Evolutionary conservation across 2,329 filamentous ascomycete species (phyloP).

Genomic region (Rachicladosporium sp.): DNA sequence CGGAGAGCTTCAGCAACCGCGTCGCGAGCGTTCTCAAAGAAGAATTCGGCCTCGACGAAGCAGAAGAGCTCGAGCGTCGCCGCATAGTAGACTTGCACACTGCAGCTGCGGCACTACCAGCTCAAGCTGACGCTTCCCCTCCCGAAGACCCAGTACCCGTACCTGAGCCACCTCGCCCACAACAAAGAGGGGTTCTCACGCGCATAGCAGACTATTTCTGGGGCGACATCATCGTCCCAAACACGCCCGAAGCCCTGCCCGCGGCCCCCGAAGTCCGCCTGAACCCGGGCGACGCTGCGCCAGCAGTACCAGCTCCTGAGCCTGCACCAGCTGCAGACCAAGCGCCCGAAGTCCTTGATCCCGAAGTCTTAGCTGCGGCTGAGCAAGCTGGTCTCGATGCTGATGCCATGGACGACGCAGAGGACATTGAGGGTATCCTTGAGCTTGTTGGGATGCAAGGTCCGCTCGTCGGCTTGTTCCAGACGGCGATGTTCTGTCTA

Average conservation of each 20-base stretch:
- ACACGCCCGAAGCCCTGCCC: slow-evolving; percentile 23
- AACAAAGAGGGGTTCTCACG: too few relatives aligned
- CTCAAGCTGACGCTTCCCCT: neutral
- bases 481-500: slow-evolving; percentile 89
- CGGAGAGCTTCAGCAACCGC: slow-evolving; percentile 8
- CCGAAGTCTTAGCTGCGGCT: slow-evolving; percentile 53
- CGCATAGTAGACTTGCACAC: neutral
- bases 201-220: slow-evolving; percentile 35
- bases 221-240: slow-evolving; percentile 28
- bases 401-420: slow-evolving; percentile 64
- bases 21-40: slow-evolving; percentile 13
- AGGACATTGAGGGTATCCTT: slow-evolving; percentile 92
- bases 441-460: slow-evolving; percentile 95
- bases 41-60: slow-evolving; percentile 14
- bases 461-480: slow-evolving; percentile 74
- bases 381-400: slow-evolving; percentile 58
- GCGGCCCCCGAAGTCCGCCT: slow-evolving; percentile 46
- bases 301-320: slow-evolving; percentile 37
- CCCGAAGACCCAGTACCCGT: neutral
- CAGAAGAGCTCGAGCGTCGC: slow-evolving; percentile 6
- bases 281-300: slow-evolving; percentile 47
- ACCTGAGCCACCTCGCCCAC: neutral
- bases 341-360: slow-evolving; percentile 30
- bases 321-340: slow-evolving; percentile 5
- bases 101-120: too few relatives aligned